Evolutionary conservation across 1,284 basidiomycete genomes (phyloP), one percentile per base, ranked within the genome.

Genomic region (Cryptococcus sp.): DNA sequence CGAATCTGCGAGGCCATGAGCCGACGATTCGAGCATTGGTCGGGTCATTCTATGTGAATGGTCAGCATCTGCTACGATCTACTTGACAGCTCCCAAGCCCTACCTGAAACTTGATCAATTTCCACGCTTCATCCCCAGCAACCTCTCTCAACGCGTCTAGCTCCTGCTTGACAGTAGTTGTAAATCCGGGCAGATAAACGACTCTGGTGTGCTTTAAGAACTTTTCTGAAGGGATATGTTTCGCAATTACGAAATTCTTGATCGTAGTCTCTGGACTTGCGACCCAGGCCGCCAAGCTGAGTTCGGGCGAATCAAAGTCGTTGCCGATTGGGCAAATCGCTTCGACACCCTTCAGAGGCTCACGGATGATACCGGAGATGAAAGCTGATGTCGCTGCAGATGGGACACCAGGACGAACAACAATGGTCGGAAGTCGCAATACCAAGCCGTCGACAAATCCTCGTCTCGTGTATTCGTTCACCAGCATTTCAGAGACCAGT

Each of bases 401-500:
- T 1, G 86, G 85, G 3, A 77, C 76, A 54, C 85, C 74, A 4
- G 85, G 80, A 48, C 85, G 81, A 41, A 86, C 83, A 50, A 83
- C 82, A 59, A 87, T 83, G 10, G 85, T 86, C 1, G 86, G 86
- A 1, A 86, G 78, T 39, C 85, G 83, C 40, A 86, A 73, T 62
- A 86, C 83, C 29, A 84, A 82, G 17, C 85, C 85, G 63, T 86
- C 85, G 47, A 86, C 70, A 63, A 83, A 84, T 3, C 84, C 84
- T 46, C 84, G 78, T 26, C 85, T 81, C 5, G 84, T 80, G 72
- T 83, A 87, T 65, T 87, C 85, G 77, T 85, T 86, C 51, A 86
- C 79, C 51, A 85, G 74, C 38, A 85, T 74, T 72, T 87, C 85
- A n/a, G 81, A 79, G 17, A 81, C 77, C 55, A 86, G 80, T 68